Evolutionary conservation across 495 filamentous ascomycete genomes (phyloP), one percentile per base, ranked within the genome.

Genomic region (Tuber umbilicatum): DNA sequence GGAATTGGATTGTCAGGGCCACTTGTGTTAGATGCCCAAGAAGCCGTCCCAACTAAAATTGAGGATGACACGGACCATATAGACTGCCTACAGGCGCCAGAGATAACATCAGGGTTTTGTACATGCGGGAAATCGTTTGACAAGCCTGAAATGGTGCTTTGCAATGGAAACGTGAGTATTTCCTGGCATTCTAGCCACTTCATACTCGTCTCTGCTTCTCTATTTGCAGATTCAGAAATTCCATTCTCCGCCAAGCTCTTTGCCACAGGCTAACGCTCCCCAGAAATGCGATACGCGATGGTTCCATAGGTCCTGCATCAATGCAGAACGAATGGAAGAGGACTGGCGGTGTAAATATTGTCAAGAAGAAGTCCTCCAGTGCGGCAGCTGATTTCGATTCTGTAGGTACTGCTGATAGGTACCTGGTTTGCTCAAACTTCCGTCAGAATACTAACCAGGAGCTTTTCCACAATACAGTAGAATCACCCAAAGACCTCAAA

Each of bases 251-350:
- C 31, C 19, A 27, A 31, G 50, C 68, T 10, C 68, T 17, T 55
- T 19, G 31, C 39, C 21, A 31, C 16, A 69, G 0, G 40, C 77
- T 81, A 73, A 82, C 70, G 31, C 42, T 17, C 1, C 68, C 73
- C 40, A 81, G 76, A 79, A 74, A 5, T 82, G 80, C 64, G 23
- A 71, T 21, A 76, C 60, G 35, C 73, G 75, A 23, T 82, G 80
- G 80, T 80, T 82, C 60, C 77, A 82, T 68, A 72, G 45, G 41
- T 76, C 74, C 37, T 82, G 80, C 41, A 42, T 80, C 27, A 42
- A 79, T 3, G 38, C 72, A 12, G 69, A 72, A 19, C 50, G 37
- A 67, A 27, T 10, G 6, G 42, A 67, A 19, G 74, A 79, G 17
- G 73, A 37, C n/a, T 80, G 78, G 78, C 17, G 39, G 39, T 80